Evolutionary conservation across 208 protist genomes (phyloP), one percentile per base, ranked within the genome.

Genomic region (Tritrichomonas foetus): DNA sequence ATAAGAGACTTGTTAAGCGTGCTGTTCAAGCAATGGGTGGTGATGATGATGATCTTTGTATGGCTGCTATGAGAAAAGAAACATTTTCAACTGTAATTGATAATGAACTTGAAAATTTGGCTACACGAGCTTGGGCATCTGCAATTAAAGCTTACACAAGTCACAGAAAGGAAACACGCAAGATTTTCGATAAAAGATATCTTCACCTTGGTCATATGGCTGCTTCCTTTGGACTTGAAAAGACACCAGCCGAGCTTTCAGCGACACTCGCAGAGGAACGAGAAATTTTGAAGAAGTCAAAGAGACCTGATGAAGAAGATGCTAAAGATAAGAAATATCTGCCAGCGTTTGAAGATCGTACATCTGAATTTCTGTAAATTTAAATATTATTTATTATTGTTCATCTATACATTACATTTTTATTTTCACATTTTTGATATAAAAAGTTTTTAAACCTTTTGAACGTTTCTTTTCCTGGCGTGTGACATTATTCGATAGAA

Each of bases 281-380:
- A 53, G 47, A 89, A n/a, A 8, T 53, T 0, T 14, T 41, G 16
- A 47, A 39, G 27, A 89, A 47, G 14, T n/a, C 25, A 16, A 89
- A 89, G 14, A 57, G 0, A n/a, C 78, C 78, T 14, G 30, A 33
- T 39, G 78, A 89, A 39, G 64, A 69, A n/a, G 64, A 30, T 69
- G 64, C 16, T n/a, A n/a, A 30, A n/a, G 57, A 57, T 20, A 57
- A 53, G 41, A 27, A 89, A 20, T 53, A 57, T 16, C n/a, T 89
- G 33, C 78, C 78, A 47, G 78, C 78, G 30, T 53, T 89, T 20
- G 78, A 89, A 89, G 47, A 61, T 16, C 13, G 78, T 22, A 89
- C 78, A 39, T 89, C 78, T 57, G 78, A 89, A 57, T 89, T 89
- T 36, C 47, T 89, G 27, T 89, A 89, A 89, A 50, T 25, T 78